A percentile compares a stretch with the other conserved stretches of the same genome.
These are phyloP conservation scores for Candida taoyuanica DNA, from an alignment of 805 yeast species.

Conservation along the genomic window DNA sequence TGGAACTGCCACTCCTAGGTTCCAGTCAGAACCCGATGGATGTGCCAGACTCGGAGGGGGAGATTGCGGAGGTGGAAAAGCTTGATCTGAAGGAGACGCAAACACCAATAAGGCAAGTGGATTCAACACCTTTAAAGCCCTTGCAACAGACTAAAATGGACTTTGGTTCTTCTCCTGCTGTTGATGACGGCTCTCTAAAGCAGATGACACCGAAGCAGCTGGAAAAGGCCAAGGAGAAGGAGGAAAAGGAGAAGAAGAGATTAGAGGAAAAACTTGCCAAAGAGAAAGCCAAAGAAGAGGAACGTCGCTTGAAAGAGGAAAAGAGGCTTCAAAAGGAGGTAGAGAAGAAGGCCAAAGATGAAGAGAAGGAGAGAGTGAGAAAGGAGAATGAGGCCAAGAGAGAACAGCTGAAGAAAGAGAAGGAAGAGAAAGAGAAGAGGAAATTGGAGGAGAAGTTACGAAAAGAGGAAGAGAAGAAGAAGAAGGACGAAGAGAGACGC, in stretches of 20 bases:
- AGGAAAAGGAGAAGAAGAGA: constrained; percentile 23
- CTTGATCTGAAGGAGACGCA: not conserved
- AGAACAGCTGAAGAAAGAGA: constrained; percentile 28
- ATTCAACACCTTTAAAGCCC: constrained; percentile 1
- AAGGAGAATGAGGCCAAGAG: constrained; percentile 1
- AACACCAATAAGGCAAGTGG: not conserved
- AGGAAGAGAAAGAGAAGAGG: constrained; percentile 30
- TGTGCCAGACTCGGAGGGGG: too few relatives aligned
- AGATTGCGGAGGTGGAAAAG: too few relatives aligned
- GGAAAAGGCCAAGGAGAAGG: constrained; percentile 23
- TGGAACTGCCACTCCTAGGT: too few relatives aligned
- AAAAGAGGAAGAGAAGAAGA: constrained; percentile 19
- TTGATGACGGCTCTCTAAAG: constrained; percentile 19
- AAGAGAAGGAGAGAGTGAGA: constrained; percentile 19
- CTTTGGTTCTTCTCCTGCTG: too few relatives aligned
- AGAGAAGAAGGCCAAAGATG: constrained; percentile 20
- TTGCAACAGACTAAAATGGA: not conserved
- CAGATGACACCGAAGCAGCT: constrained; percentile 24
- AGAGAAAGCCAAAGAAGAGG: constrained; percentile 21
- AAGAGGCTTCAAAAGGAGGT: constrained; percentile 22
- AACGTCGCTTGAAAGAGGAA: constrained; percentile 31
- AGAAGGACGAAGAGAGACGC: constrained; percentile 24
- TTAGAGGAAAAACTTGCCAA: constrained; percentile 9
- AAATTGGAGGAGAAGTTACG: constrained; percentile 23
- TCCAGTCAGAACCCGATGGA: too few relatives aligned